These are phyloP conservation scores for Flaveria floridana DNA, from an alignment of 140 eudicot species.

Conservation along the genomic window DNA sequence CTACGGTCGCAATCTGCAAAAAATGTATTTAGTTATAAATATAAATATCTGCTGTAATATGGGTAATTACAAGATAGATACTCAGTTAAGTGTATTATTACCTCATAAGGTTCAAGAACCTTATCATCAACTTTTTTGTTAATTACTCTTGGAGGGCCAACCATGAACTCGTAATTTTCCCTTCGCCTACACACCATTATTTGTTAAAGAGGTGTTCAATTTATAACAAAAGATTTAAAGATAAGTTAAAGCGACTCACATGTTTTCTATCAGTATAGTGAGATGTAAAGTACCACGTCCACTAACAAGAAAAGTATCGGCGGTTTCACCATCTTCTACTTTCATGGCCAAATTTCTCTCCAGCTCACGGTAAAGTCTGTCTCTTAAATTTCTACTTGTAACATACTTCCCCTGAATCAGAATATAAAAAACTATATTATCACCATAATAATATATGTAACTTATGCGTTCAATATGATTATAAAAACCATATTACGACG, in stretches of 20 bases:
- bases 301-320: conserved; percentile 95
- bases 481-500: neutral
- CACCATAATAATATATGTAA: neutral
- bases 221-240: neutral
- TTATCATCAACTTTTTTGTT: conserved; percentile 69
- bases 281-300: conserved; percentile 96
- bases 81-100: conserved; percentile 24
- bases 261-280: conserved; percentile 89
- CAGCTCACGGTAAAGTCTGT: conserved; percentile 79
- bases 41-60: neutral
- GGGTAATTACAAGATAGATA: neutral
- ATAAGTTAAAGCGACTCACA: conserved; percentile 45
- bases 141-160: conserved; percentile 96
- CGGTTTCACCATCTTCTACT: conserved; percentile 96
- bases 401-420: conserved; percentile 78
- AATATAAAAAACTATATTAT: neutral
- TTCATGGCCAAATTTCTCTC: conserved; percentile 95
- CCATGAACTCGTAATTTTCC: conserved; percentile 97
- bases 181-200: conserved; percentile 64
- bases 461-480: neutral
- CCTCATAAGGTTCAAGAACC: conserved; percentile 89
- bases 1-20: conserved; percentile 79
- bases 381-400: conserved; percentile 87
- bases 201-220: neutral
- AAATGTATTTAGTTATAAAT: neutral